phyloP scores from a whole-genome alignment of 805 yeast species.

The Priceomyces castillae region DNA sequence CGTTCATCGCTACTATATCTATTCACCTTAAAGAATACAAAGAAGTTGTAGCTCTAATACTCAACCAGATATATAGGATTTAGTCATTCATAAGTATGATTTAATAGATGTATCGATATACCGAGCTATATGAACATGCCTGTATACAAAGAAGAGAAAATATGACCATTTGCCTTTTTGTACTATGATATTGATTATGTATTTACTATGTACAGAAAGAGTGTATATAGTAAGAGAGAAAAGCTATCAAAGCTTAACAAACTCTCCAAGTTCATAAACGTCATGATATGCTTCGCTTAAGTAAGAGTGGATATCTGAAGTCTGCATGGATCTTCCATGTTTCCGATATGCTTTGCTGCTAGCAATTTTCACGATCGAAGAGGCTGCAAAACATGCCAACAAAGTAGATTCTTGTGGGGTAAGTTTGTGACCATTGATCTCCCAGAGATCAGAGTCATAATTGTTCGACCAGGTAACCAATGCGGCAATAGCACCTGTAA shows the following conservation, averaged over 20 bases:
- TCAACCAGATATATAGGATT: neutral
- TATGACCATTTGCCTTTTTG: too few relatives aligned
- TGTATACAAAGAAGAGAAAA: neutral
- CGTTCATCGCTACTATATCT: neutral
- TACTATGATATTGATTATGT: neutral
- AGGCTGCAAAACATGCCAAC: conserved; percentile 71
- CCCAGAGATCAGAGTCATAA: conserved; percentile 61
- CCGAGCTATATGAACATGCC: neutral
- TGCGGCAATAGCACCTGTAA: conserved; percentile 83
- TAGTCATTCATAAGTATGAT: too few relatives aligned
- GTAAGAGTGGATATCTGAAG: conserved; percentile 71
- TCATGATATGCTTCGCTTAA: conserved; percentile 63
- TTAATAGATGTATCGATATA: neutral
- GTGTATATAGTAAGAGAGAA: neutral
- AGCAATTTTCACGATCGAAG: conserved; percentile 63
- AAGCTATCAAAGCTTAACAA: conserved; percentile 12
- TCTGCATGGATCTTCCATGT: conserved; percentile 77
- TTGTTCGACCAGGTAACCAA: conserved; percentile 76
- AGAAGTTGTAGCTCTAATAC: neutral
- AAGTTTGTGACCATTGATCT: conserved; percentile 30
- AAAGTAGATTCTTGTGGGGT: conserved; percentile 30
- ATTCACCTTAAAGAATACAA: too few relatives aligned
- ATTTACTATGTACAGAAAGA: neutral
- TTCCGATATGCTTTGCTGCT: conserved; percentile 60
- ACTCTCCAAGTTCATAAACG: conserved; percentile 31